A percentile compares a stretch with the other conserved stretches of the same genome.
These are phyloP conservation scores for Misopates orontium DNA, from an alignment of 257 asterid genomes.

Conservation along the genomic window DNA sequence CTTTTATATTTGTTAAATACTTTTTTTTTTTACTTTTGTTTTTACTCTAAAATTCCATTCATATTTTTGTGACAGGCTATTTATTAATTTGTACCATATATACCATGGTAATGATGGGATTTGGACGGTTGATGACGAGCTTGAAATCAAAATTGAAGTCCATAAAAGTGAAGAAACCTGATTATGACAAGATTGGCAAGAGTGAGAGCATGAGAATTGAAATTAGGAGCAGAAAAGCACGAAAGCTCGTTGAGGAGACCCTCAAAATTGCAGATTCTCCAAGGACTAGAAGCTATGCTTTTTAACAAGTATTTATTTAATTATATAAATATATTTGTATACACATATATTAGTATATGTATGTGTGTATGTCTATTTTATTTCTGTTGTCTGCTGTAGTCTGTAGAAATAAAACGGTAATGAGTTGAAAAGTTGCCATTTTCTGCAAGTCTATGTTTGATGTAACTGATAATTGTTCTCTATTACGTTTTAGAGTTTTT, in stretches of 20 bases:
- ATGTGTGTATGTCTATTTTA: no score
- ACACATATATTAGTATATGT: not conserved
- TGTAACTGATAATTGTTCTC: no score
- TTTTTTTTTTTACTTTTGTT: not conserved
- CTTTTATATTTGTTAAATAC: not conserved
- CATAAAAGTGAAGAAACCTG: slow-evolving; percentile 43
- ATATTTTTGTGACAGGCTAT: not conserved
- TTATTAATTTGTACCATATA: not conserved
- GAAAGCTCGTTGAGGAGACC: slow-evolving; percentile 64
- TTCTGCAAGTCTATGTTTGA: no score
- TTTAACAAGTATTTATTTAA: slow-evolving; percentile 23
- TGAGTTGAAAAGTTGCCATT: no score
- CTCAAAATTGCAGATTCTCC: slow-evolving; percentile 89
- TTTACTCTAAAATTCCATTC: not conserved
- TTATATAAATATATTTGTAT: not conserved
- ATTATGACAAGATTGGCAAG: slow-evolving; percentile 70
- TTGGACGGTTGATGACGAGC: slow-evolving; percentile 49
- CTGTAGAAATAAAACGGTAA: not conserved
- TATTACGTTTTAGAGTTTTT: no score
- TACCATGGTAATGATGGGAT: slow-evolving; percentile 41
- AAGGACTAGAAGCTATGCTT: slow-evolving; percentile 53
- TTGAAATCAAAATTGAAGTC: slow-evolving; percentile 50
- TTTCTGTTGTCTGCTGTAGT: no score
- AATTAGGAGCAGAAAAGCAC: slow-evolving; percentile 74
- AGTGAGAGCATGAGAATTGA: slow-evolving; percentile 90